Base-by-base conservation (phyloP, 148 eudicot species). In the Vaccinium corymbosum region DNA sequence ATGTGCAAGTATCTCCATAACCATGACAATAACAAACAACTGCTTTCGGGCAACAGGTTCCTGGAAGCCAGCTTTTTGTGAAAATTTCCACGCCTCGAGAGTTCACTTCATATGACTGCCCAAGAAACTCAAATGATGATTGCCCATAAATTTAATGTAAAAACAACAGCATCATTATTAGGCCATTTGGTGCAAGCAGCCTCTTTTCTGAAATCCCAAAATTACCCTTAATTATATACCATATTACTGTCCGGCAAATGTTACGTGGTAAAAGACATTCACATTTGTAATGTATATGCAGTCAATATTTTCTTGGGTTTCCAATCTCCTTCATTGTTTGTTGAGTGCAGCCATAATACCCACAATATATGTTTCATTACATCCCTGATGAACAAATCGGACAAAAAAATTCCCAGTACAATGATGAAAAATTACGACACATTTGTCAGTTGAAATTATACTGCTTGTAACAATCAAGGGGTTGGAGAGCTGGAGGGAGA, bases 1-100 rank as follows among this genome's bases (percentile, higher is more conserved):
- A 97, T 64, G 99, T 92, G 94, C 99, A 93, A 48, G 99, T 97
- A 81, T 97, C 99, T 81, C 96, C 99, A 85, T 95, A 97, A 78
- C 99, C 99, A 90, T 95, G 99, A 76, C 98, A 95, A 62, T 78
- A 86, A 85, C 91, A 97, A 87, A 97, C 71, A 80, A 93, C 80
- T 79, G 94, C 99, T 87, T 93, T 97, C 7, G 93, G 93, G 38
- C 91, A 62, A 87, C 91, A 85, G 32, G 89, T 85, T 83, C 82
- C 91, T 1, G 94, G 98, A 80, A 93, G 85, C 99, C 99, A 97
- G 85, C 95, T 94, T 90, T 94, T 97, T 80, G 92, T 68, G 91
- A 92, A 95, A 83, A 95, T 90, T 81, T 97, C 92, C 85, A 91
- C 66, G 76, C 98, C 98, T 85, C 89, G 90, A 46, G 98, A 93